Evolutionary conservation across 768 basidiomycete species (phyloP).

Genomic region (Leucocoprinus leucothites): DNA sequence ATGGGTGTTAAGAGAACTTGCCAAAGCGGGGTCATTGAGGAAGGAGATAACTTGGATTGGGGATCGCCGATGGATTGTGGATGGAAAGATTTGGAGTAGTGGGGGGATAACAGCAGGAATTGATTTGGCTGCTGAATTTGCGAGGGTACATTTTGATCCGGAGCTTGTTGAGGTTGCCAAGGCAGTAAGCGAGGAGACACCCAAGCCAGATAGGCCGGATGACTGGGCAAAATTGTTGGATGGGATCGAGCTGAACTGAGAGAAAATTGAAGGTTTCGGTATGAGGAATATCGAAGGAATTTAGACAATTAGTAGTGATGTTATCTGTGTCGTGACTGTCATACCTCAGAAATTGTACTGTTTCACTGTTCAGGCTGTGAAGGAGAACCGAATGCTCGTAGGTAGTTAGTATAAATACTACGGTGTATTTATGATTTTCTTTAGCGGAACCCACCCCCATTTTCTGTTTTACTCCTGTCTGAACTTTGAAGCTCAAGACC

Average conservation of each 20-base stretch:
- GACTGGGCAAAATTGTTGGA: conserved; percentile 21
- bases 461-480: no score
- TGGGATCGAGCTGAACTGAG: conserved; percentile 18
- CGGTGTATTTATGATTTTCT: no score
- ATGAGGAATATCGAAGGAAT: background rate
- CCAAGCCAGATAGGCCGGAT: conserved; percentile 25
- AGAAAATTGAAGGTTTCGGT: background rate
- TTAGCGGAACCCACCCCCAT: no score
- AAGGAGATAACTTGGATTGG: conserved; percentile 27
- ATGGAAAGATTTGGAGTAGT: conserved; percentile 26
- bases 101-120: conserved; percentile 25
- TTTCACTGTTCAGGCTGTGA: no score
- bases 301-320: no score
- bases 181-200: conserved; percentile 20
- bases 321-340: no score
- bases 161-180: conserved; percentile 19
- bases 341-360: no score
- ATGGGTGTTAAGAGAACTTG: conserved; percentile 8
- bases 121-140: conserved; percentile 26
- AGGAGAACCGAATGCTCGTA: no score
- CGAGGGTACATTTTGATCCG: conserved; percentile 21
- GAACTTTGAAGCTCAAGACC: no score
- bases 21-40: conserved; percentile 12
- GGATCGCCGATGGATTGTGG: conserved; percentile 24
- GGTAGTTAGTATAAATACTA: no score